These are phyloP conservation scores for Trypanosoma melophagium DNA, from an alignment of 208 protist species.

Conservation along the genomic window DNA sequence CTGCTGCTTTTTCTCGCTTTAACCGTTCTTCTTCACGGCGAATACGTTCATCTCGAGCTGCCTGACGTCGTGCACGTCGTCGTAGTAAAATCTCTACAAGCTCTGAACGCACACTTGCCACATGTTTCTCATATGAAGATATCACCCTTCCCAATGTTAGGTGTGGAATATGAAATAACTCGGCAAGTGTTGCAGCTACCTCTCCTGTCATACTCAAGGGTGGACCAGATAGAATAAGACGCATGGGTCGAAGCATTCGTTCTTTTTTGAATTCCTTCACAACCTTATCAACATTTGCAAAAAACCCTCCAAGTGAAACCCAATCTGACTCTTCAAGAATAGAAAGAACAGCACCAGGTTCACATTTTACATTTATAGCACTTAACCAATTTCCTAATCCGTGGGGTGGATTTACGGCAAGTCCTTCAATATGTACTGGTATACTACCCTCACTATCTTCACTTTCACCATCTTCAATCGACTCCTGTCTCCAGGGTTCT, in stretches of 20 bases:
- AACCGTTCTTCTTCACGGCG: slow-evolving; percentile 23
- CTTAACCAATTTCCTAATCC: slow-evolving; percentile 33
- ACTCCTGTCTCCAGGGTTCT: no score
- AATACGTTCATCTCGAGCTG: slow-evolving; percentile 29
- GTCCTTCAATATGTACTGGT: not conserved
- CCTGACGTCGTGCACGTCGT: slow-evolving; percentile 47
- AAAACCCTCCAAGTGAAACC: slow-evolving; percentile 76
- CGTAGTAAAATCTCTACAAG: slow-evolving; percentile 58
- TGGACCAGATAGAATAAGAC: slow-evolving; percentile 80
- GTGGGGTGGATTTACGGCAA: slow-evolving; percentile 16
- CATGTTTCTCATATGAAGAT: slow-evolving; percentile 48
- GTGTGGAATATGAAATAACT: slow-evolving; percentile 61
- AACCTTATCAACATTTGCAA: slow-evolving; percentile 60
- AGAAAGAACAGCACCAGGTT: slow-evolving; percentile 54
- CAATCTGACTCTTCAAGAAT: slow-evolving; percentile 77
- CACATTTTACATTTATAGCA: slow-evolving; percentile 65
- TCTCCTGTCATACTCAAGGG: slow-evolving; percentile 68
- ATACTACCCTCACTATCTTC: not conserved
- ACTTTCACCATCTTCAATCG: no score
- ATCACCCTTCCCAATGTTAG: slow-evolving; percentile 51
- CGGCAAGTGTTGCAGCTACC: slow-evolving; percentile 45
- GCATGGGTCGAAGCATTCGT: slow-evolving; percentile 61
- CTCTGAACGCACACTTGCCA: slow-evolving; percentile 42
- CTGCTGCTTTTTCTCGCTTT: slow-evolving; percentile 3
- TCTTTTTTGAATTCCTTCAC: slow-evolving; percentile 70